Conservation (phyloP, 2,329 filamentous ascomycete genomes). For the Diaporthe capsici region DNA sequence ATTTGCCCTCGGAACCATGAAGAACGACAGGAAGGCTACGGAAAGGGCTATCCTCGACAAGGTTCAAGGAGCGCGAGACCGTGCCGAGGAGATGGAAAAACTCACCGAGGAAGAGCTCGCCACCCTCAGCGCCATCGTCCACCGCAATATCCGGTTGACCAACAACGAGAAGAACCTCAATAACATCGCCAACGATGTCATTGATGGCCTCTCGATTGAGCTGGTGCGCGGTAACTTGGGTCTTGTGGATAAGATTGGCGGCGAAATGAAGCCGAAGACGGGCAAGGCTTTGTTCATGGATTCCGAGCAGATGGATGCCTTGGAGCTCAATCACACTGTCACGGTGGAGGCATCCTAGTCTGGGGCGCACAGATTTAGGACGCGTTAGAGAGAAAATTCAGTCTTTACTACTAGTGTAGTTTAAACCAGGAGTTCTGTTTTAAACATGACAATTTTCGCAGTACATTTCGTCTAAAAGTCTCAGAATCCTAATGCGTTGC, state of each 20-base stretch:
- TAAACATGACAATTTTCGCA: background rate
- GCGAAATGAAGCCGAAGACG: background rate
- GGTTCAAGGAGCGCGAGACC: background rate
- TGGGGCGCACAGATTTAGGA: background rate
- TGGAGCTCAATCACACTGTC: background rate
- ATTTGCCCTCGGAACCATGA: slow-evolving; percentile 25
- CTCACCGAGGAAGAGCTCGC: slow-evolving; percentile 8
- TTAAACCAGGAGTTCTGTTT: background rate
- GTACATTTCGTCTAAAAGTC: background rate
- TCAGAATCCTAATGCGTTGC: no score
- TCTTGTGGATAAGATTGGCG: background rate
- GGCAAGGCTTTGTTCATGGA: background rate
- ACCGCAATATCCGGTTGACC: background rate
- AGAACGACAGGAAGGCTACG: background rate
- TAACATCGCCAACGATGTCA: slow-evolving; percentile 3
- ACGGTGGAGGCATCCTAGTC: background rate
- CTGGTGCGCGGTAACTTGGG: background rate
- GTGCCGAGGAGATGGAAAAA: slow-evolving; percentile 3
- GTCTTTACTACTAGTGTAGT: background rate
- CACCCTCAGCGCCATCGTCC: background rate
- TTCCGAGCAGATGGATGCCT: background rate
- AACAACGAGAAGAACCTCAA: background rate
- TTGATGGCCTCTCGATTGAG: background rate
- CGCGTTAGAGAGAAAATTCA: background rate
- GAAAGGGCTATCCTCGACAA: background rate